Base-by-base conservation (phyloP, 2,329 filamentous ascomycete genomes). In the Blastomyces gilchristii region DNA sequence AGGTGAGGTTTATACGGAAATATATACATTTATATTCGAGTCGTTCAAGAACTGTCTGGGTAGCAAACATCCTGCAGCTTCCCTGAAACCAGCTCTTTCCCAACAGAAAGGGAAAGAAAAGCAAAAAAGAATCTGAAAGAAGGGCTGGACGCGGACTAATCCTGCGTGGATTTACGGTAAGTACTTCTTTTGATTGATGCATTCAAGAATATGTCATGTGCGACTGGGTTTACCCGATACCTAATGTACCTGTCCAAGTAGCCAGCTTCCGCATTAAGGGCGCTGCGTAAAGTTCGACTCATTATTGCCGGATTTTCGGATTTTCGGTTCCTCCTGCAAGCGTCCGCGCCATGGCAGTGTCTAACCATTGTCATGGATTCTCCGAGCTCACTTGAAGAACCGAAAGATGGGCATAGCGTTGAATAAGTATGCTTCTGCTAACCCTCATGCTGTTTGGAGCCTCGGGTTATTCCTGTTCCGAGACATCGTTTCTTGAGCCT, bases 51-150 rank as follows among this genome's bases (percentile, higher is more conserved):
- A 63, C 43, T 22, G 34, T 54, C 45, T 56, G 43, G 41, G 62
- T 58, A 65, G 58, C 62, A 65, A 62, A 62, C 58, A 63, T 63
- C 63, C 54, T 63, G 62, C 65, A 64, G 52, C 39, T 45, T 58
- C 54, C 64, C 63, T 25, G 39, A 25, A 57, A 16, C 28, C 39
- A 37, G 18, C 28, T 28, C 25, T 31, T 22, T 34, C 34, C 16
- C 14, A n/a, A 25, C 16, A 7, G n/a, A 18, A 18, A 11, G 41
- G 41, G 43, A 6, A 37, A 16, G 43, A 59, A 59, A 54, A 54
- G 37, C 47, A 56, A 45, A 62, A 56, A 56, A 54, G 22, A 45
- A 39, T 2, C 22, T 54, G 52, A 62, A 62, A 62, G 60, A 62
- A 62, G 43, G 37, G 50, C 45, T 12, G 49, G 52, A 52, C 41